A percentile compares a stretch with the other conserved stretches of the same genome.
Evolutionary conservation across 1,284 basidiomycete genomes (phyloP).

Genomic region (Peniophora sp.): DNA sequence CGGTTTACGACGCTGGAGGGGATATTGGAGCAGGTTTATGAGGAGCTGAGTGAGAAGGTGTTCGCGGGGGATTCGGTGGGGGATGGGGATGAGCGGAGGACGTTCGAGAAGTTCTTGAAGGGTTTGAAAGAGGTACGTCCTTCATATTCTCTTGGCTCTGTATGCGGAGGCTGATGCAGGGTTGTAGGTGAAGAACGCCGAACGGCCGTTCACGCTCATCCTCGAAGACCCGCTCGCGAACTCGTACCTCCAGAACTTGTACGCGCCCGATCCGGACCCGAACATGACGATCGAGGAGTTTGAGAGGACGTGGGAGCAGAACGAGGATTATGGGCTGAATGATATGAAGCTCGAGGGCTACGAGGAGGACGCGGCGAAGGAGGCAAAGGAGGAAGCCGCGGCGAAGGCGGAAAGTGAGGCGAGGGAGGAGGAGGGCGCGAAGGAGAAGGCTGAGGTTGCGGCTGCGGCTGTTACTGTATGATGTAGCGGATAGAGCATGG

Average conservation of each 20-base stretch:
- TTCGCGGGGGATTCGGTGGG: conserved; percentile 70
- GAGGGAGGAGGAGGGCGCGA: conserved; percentile 30
- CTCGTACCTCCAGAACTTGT: conserved; percentile 94
- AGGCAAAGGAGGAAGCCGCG: background rate
- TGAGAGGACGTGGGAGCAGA: conserved; percentile 83
- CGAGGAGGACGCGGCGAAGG: conserved; percentile 31
- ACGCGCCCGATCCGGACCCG: conserved; percentile 87
- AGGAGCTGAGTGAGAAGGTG: conserved; percentile 90
- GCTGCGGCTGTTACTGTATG: too few species aligned
- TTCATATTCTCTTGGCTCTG: conserved; percentile 2
- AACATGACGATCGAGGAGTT: conserved; percentile 85
- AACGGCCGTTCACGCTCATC: conserved; percentile 82
- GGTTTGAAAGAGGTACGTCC: conserved; percentile 67
- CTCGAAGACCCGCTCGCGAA: conserved; percentile 95
- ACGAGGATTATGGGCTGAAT: conserved; percentile 93
- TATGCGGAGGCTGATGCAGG: background rate
- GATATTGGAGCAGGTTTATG: conserved; percentile 90
- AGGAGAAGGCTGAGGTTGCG: too few species aligned
- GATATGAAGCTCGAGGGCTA: conserved; percentile 94
- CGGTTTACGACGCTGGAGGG: conserved; percentile 98
- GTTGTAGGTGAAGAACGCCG: conserved; percentile 65
- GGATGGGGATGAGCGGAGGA: conserved; percentile 36
- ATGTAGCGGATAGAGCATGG: too few species aligned
- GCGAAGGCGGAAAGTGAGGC: too few species aligned
- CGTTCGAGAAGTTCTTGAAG: conserved; percentile 73